These are phyloP conservation scores for Ceratonia siliqua DNA, from an alignment of 306 rosid genomes.

Conservation along the genomic window DNA sequence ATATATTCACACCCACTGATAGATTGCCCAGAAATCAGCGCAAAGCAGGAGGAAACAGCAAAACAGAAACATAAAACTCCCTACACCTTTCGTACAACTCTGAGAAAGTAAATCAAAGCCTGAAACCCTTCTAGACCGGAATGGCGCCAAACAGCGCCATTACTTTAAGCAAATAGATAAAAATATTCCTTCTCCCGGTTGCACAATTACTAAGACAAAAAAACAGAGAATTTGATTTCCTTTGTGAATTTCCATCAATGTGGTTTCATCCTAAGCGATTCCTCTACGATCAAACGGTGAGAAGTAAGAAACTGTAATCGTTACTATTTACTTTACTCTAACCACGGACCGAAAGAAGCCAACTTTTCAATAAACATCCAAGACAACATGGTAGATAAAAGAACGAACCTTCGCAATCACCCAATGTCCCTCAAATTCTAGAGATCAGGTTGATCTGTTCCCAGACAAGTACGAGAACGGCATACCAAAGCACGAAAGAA, in stretches of 20 bases:
- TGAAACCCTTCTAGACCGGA: neutral
- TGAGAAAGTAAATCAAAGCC: neutral
- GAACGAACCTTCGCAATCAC: constrained; percentile 43
- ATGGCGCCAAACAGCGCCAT: constrained; percentile 28
- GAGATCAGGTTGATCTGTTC: constrained; percentile 27
- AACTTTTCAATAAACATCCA: neutral
- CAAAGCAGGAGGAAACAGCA: neutral
- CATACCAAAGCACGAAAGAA: neutral
- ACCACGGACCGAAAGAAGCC: neutral
- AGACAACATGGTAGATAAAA: neutral
- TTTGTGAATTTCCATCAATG: constrained; percentile 10
- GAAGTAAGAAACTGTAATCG: neutral
- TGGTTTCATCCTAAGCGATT: neutral
- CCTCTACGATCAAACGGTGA: neutral
- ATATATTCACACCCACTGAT: constrained; percentile 6
- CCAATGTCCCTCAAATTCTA: constrained; percentile 37
- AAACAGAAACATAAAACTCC: neutral
- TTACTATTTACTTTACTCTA: neutral
- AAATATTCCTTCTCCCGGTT: neutral
- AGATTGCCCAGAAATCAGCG: neutral
- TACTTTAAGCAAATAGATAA: neutral
- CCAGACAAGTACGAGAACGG: neutral
- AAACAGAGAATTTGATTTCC: neutral
- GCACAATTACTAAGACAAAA: neutral
- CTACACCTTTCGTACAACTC: neutral